These are phyloP conservation scores for Phaffia australis DNA, from an alignment of 768 basidiomycete species.

Conservation along the genomic window DNA sequence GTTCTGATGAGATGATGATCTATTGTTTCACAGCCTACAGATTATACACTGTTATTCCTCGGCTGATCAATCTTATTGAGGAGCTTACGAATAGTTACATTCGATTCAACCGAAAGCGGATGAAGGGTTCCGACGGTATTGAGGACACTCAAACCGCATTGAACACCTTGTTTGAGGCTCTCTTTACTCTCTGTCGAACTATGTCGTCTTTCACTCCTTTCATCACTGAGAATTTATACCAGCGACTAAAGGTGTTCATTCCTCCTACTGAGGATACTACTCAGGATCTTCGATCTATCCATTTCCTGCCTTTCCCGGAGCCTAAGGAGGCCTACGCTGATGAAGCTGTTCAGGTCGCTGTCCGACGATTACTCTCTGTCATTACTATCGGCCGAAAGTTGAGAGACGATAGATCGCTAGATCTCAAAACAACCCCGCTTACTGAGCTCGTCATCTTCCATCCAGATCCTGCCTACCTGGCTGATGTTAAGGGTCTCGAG, in stretches of 20 bases:
- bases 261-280: conserved; percentile 57
- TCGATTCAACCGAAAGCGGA: conserved; percentile 87
- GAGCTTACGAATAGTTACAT: conserved; percentile 99
- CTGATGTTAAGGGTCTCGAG: conserved; percentile 71
- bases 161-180: conserved; percentile 89
- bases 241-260: conserved; percentile 73
- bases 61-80: conserved; percentile 78
- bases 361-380: conserved; percentile 85
- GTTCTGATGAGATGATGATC: neutral
- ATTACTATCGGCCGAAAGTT: conserved; percentile 83
- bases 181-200: conserved; percentile 86
- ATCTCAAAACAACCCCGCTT: conserved; percentile 78
- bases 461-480: conserved; percentile 66
- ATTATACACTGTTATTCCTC: conserved; percentile 94
- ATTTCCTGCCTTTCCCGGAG: conserved; percentile 88
- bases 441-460: conserved; percentile 92
- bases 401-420: conserved; percentile 73
- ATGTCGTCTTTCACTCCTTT: conserved; percentile 99
- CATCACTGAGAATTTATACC: conserved; percentile 92
- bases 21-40: conserved; percentile 52
- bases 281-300: conserved; percentile 75
- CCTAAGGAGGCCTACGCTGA: conserved; percentile 94
- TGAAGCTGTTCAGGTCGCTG: conserved; percentile 80
- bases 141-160: conserved; percentile 79
- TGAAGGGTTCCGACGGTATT: conserved; percentile 87